phyloP scores from a whole-genome alignment of 495 filamentous ascomycete species.

The Neurospora sp. region DNA sequence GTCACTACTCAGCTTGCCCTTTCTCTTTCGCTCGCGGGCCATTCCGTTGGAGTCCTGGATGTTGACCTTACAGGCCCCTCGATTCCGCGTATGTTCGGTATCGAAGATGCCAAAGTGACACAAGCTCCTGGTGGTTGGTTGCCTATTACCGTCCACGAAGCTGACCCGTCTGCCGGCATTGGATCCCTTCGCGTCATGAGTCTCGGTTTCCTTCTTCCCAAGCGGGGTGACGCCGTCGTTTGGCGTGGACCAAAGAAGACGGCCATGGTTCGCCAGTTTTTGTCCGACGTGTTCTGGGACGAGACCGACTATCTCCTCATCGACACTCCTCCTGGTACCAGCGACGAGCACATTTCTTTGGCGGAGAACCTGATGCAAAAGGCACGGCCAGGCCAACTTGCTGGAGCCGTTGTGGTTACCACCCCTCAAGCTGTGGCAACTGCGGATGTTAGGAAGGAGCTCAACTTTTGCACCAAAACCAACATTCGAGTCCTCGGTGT shows the following conservation, averaged over 20 bases:
- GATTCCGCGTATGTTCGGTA: slow-evolving; percentile 85
- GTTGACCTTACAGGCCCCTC: slow-evolving; percentile 93
- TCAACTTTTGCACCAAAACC: slow-evolving; percentile 91
- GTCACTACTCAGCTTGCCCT: slow-evolving; percentile 92
- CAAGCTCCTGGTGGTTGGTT: slow-evolving; percentile 86
- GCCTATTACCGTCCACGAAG: slow-evolving; percentile 68
- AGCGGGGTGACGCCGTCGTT: slow-evolving; percentile 80
- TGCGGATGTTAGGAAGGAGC: slow-evolving; percentile 87
- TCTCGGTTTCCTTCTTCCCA: slow-evolving; percentile 77
- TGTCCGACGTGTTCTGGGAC: slow-evolving; percentile 88
- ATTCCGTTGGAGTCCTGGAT: slow-evolving; percentile 89
- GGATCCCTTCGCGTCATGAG: slow-evolving; percentile 84
- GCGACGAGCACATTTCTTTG: slow-evolving; percentile 93
- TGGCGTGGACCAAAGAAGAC: slow-evolving; percentile 99
- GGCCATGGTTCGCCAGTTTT: slow-evolving; percentile 94
- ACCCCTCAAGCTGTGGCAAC: slow-evolving; percentile 93
- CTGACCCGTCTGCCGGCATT: slow-evolving; percentile 34
- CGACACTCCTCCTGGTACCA: slow-evolving; percentile 93
- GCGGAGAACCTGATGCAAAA: slow-evolving; percentile 69
- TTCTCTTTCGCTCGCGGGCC: slow-evolving; percentile 70
- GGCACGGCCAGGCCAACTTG: slow-evolving; percentile 49
- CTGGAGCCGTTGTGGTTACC: slow-evolving; percentile 87
- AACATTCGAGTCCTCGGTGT: slow-evolving; percentile 76
- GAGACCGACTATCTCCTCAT: slow-evolving; percentile 81
- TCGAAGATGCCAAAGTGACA: slow-evolving; percentile 80